Conservation (phyloP, 768 basidiomycete genomes). For the Roridomyces roridus region DNA sequence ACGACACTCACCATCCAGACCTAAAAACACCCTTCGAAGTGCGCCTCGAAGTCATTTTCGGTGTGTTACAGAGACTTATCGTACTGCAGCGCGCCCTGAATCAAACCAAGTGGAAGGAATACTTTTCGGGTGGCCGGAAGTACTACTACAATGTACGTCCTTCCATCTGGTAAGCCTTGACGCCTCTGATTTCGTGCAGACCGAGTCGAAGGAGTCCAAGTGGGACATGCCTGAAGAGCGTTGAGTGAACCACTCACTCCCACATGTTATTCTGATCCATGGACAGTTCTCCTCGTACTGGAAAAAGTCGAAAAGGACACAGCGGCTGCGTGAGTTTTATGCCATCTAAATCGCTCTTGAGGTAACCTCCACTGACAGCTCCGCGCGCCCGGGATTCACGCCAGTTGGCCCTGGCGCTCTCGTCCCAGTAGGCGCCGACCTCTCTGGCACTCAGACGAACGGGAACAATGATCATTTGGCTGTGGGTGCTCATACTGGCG, state of each 20-base stretch:
- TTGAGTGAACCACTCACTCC: no score
- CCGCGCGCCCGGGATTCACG: conserved; percentile 46
- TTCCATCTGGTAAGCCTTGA: conserved; percentile 1
- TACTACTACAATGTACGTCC: conserved; percentile 90
- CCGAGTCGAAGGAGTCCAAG: conserved; percentile 89
- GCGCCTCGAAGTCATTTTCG: conserved; percentile 25
- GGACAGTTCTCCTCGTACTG: conserved; percentile 79
- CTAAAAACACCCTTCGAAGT: conserved; percentile 95
- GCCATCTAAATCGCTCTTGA: no score
- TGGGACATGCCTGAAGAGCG: conserved; percentile 98
- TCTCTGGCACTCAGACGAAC: conserved; percentile 55
- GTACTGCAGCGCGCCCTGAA: conserved; percentile 76
- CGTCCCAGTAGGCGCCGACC: conserved; percentile 58
- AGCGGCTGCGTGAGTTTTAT: conserved; percentile 26
- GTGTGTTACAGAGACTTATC: conserved; percentile 22
- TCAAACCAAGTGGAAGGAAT: conserved; percentile 96
- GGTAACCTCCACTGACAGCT: no score
- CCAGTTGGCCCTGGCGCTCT: conserved; percentile 60
- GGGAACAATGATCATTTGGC: conserved; percentile 54
- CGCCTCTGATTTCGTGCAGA: conserved; percentile 47
- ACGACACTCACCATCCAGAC: conserved; percentile 47
- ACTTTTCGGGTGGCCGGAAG: conserved; percentile 89
- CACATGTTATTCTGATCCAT: no score
- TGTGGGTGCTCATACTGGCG: conserved; percentile 58
- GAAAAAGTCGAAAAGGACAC: conserved; percentile 84